Evolutionary conservation across 1,139 yeast genomes (phyloP).

Genomic region (Candida buenavistaensis): DNA sequence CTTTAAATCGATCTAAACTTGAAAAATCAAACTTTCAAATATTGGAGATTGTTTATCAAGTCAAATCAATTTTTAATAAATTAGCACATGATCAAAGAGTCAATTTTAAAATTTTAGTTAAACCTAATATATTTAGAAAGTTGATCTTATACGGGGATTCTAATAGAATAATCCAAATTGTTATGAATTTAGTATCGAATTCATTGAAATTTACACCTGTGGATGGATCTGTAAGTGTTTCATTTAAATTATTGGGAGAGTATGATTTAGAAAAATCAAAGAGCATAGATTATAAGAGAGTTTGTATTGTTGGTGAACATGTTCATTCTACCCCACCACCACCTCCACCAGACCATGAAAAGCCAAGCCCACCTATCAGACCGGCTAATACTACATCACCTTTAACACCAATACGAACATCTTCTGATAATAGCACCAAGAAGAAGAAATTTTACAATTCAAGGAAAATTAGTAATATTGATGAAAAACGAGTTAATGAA

Average conservation of each 20-base stretch:
- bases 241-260: slow-evolving; percentile 66
- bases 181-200: slow-evolving; percentile 54
- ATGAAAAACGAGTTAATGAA: background rate
- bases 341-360: slow-evolving; percentile 1
- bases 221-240: slow-evolving; percentile 76
- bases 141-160: slow-evolving; percentile 81
- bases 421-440: slow-evolving; percentile 4
- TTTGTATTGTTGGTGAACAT: slow-evolving; percentile 22
- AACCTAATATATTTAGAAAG: slow-evolving; percentile 61
- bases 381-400: slow-evolving; percentile 1
- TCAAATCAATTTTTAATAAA: slow-evolving; percentile 83
- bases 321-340: slow-evolving; percentile 7
- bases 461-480: background rate
- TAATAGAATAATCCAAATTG: slow-evolving; percentile 80
- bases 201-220: slow-evolving; percentile 83
- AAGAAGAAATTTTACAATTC: background rate
- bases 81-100: slow-evolving; percentile 80
- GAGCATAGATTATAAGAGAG: slow-evolving; percentile 29
- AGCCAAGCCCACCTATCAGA: slow-evolving; percentile 5
- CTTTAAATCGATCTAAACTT: slow-evolving; percentile 79
- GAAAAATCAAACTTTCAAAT: slow-evolving; percentile 79
- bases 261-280: slow-evolving; percentile 54
- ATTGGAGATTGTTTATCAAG: slow-evolving; percentile 77
- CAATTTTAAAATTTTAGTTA: slow-evolving; percentile 52
- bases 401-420: slow-evolving; percentile 1